These are phyloP conservation scores for Calcarisporium arbuscula DNA, from an alignment of 2,329 filamentous ascomycete genomes.

Conservation along the genomic window DNA sequence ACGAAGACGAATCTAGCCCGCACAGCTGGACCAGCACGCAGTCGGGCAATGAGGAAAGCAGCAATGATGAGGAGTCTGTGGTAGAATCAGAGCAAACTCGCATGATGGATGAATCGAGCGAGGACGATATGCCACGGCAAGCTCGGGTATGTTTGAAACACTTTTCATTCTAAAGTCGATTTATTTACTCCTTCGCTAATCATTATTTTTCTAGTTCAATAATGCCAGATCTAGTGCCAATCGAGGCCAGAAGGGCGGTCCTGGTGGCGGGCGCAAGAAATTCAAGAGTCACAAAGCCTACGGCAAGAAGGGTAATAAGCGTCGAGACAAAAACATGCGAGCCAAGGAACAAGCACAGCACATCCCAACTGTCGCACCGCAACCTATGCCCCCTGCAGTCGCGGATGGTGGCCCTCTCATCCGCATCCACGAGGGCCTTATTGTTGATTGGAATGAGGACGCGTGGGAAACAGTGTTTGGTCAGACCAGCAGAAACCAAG, in stretches of 20 bases:
- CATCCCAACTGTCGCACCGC: conserved; percentile 21
- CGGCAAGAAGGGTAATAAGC: conserved; percentile 43
- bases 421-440: conserved; percentile 73
- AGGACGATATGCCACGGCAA: conserved; percentile 38
- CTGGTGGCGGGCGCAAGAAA: conserved; percentile 41
- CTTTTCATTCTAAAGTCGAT: not conserved
- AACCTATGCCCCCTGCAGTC: conserved; percentile 30
- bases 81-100: conserved; percentile 36
- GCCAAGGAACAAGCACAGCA: conserved; percentile 32
- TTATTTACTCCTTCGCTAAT: too few relatives aligned
- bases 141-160: conserved; percentile 17
- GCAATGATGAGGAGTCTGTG: conserved; percentile 41
- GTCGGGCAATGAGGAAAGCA: conserved; percentile 45
- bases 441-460: conserved; percentile 76
- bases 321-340: conserved; percentile 35
- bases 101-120: conserved; percentile 54
- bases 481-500: conserved; percentile 21
- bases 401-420: conserved; percentile 58
- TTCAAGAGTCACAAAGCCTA: conserved; percentile 38
- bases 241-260: conserved; percentile 18
- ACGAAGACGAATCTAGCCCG: conserved; percentile 43
- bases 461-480: conserved; percentile 68
- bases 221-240: too few relatives aligned
- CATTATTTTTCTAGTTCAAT: too few relatives aligned
- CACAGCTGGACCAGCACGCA: conserved; percentile 40